phyloP scores from a whole-genome alignment of 352 stramenopile genomes.

The Thalassiosira livingstoniorum region DNA sequence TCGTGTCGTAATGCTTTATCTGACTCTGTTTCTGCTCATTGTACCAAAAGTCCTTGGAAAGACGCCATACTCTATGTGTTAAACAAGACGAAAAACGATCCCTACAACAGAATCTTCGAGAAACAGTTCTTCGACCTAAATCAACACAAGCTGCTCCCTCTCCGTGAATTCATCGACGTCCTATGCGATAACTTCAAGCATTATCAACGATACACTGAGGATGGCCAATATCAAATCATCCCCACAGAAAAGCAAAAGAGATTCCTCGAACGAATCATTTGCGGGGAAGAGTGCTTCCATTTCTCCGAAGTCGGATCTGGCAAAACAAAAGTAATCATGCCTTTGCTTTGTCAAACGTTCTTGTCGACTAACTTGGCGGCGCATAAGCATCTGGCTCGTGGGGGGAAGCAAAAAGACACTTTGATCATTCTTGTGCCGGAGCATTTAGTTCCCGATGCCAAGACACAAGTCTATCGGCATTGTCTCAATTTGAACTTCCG shows the following conservation, averaged over 20 bases:
- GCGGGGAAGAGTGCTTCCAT: slow-evolving; percentile 71
- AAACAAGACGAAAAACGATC: slow-evolving; percentile 21
- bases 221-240: slow-evolving; percentile 71
- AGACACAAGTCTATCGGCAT: slow-evolving; percentile 66
- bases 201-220: slow-evolving; percentile 66
- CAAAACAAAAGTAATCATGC: slow-evolving; percentile 76
- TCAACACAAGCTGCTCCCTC: slow-evolving; percentile 53
- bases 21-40: slow-evolving; percentile 2
- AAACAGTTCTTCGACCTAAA: slow-evolving; percentile 72
- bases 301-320: slow-evolving; percentile 69
- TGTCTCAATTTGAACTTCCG: slow-evolving; percentile 74
- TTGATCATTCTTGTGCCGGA: slow-evolving; percentile 72
- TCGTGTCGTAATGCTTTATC: neutral
- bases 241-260: slow-evolving; percentile 71
- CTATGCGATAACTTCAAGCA: slow-evolving; percentile 66
- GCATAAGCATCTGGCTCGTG: slow-evolving; percentile 57
- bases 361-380: slow-evolving; percentile 65
- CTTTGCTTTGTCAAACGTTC: slow-evolving; percentile 71
- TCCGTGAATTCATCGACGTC: slow-evolving; percentile 68
- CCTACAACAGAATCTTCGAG: slow-evolving; percentile 67
- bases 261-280: slow-evolving; percentile 71
- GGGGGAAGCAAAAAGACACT: slow-evolving; percentile 65
- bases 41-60: slow-evolving; percentile 59
- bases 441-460: slow-evolving; percentile 69
- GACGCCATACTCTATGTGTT: slow-evolving; percentile 71